Evolutionary conservation across 306 rosid genomes (phyloP), one percentile per base, ranked within the genome.

Genomic region (Erythrophleum fordii): DNA sequence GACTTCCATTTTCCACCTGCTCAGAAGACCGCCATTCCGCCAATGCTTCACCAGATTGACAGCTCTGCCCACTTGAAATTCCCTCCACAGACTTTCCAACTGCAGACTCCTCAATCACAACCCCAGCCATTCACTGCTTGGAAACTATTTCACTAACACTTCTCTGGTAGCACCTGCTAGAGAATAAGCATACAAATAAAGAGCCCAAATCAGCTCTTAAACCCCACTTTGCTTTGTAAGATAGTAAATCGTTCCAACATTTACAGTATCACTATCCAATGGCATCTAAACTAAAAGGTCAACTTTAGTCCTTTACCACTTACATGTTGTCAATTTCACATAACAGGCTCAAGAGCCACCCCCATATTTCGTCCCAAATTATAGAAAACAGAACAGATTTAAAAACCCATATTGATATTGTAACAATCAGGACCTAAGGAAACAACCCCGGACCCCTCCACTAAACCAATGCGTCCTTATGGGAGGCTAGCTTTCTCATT

Each of bases 11-110:
- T 86, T 96, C 99, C 91, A 96, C 97, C 88, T 96, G 99, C 88
- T 96, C 99, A 18, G 97, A 92, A 78, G 97, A 96, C 77, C 97
- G 89, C 98, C 99, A 96, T 85, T 96, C 97, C 0, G 97, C 95
- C 89, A 96, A 87, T 68, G 97, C 90, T 82, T 96, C 99, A 52
- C 97, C 97, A 3, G 97, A 88, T 58, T 87, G 97, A 82, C 86
- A 90, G 34, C 83, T 90, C 78, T 88, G 97, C 85, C 93, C 98
- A 83, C 86, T 89, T 62, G 97, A 88, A 85, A 75, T 85, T 72
- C 90, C 92, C 66, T 93, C 99, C 29, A 11, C 75, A 22, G 97
- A 82, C 87, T 92, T 92, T 76, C 94, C 94, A 84, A 78, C 90
- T 77, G 85, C 91, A 83, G 95, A 85, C 55, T 92, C 97, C 83